Conservation (phyloP, 2,329 filamentous ascomycete genomes). For the Gliomastix tumulicola region DNA sequence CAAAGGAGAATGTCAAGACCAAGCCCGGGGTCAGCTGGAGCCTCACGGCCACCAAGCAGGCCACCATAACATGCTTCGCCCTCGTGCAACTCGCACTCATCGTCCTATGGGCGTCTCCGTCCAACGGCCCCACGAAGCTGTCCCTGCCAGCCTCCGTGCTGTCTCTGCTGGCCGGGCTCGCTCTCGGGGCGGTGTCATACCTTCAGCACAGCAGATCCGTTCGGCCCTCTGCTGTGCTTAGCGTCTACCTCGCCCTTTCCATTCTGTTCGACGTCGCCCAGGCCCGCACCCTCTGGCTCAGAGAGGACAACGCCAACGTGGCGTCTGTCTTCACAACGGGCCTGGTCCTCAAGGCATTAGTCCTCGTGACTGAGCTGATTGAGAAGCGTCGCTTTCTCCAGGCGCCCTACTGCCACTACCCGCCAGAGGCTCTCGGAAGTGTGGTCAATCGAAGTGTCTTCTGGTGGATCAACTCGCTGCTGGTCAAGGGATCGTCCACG, state of each 20-base stretch:
- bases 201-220: constrained; percentile 19
- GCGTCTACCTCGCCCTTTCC: constrained; percentile 18
- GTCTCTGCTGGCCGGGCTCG: constrained; percentile 13
- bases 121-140: background rate
- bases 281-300: constrained; percentile 21
- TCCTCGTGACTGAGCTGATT: constrained; percentile 19
- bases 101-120: constrained; percentile 1
- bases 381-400: constrained; percentile 15
- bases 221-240: constrained; percentile 20
- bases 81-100: constrained; percentile 3
- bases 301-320: constrained; percentile 9
- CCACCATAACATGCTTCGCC: background rate
- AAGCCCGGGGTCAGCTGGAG: background rate
- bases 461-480: constrained; percentile 23
- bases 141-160: constrained; percentile 5
- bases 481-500: constrained; percentile 12
- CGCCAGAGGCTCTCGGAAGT: constrained; percentile 23
- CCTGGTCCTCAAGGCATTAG: constrained; percentile 14
- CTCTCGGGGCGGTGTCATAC: constrained; percentile 17
- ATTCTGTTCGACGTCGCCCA: constrained; percentile 19
- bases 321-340: constrained; percentile 14
- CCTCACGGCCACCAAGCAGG: background rate
- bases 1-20: constrained; percentile 17
- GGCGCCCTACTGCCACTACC: constrained; percentile 8
- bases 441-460: constrained; percentile 21